phyloP scores from a whole-genome alignment of 2,329 filamentous ascomycete species.

The Aspergillus caelatus region DNA sequence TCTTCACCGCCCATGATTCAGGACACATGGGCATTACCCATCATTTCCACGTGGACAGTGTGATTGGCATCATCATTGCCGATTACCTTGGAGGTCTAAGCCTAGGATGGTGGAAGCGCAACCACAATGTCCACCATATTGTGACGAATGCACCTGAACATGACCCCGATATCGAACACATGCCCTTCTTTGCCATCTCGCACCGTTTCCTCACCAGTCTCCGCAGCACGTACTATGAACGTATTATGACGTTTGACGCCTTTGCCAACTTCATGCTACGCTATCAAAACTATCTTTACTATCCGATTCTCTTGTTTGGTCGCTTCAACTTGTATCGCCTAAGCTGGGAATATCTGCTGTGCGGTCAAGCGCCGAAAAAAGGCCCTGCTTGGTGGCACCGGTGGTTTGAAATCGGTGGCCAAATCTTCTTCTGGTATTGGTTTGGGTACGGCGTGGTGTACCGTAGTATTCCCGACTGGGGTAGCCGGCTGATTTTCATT shows the following conservation, averaged over 20 bases:
- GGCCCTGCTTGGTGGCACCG: constrained; percentile 83
- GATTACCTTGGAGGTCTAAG: constrained; percentile 89
- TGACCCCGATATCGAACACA: constrained; percentile 90
- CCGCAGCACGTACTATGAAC: constrained; percentile 80
- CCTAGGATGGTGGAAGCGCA: constrained; percentile 95
- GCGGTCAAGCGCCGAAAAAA: constrained; percentile 69
- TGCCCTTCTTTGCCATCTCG: constrained; percentile 85
- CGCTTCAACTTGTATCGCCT: constrained; percentile 86
- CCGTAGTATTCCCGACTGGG: constrained; percentile 68
- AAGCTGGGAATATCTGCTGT: constrained; percentile 76
- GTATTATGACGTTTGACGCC: constrained; percentile 75
- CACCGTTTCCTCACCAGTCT: constrained; percentile 76
- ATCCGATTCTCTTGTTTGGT: constrained; percentile 76
- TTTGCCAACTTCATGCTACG: constrained; percentile 70
- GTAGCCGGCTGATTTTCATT: constrained; percentile 72
- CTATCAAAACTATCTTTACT: constrained; percentile 83
- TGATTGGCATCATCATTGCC: constrained; percentile 87
- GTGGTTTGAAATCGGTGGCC: constrained; percentile 75
- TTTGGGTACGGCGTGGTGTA: constrained; percentile 84
- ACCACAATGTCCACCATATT: constrained; percentile 95
- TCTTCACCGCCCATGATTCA: constrained; percentile 92
- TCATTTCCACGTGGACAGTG: constrained; percentile 77
- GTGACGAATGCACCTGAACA: constrained; percentile 95
- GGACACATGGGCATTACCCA: constrained; percentile 98
- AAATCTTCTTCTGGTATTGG: constrained; percentile 82